Conservation (phyloP, 2,329 filamentous ascomycete species). For the Aspergillus persii region DNA sequence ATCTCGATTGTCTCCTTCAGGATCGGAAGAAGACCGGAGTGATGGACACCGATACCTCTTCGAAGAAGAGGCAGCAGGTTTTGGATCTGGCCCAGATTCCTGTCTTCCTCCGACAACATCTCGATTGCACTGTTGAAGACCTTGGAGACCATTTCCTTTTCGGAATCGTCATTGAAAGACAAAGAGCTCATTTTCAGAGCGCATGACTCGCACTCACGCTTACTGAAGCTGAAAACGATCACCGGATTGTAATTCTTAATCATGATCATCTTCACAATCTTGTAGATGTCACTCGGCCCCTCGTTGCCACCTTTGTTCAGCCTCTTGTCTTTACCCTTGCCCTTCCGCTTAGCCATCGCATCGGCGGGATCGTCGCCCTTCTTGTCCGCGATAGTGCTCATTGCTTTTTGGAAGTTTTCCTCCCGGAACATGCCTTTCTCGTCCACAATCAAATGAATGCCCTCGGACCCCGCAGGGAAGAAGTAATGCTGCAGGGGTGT, state of each 20-base stretch:
- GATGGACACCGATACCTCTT: constrained; percentile 93
- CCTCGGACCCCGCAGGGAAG: constrained; percentile 87
- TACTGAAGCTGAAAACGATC: constrained; percentile 99
- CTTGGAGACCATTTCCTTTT: constrained; percentile 89
- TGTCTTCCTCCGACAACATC: constrained; percentile 88
- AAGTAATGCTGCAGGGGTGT: constrained; percentile 98
- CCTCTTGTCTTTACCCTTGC: constrained; percentile 88
- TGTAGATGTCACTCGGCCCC: constrained; percentile 80
- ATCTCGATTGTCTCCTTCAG: constrained; percentile 99
- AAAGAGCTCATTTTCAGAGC: constrained; percentile 83
- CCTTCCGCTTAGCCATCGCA: constrained; percentile 74
- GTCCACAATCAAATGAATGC: constrained; percentile 91
- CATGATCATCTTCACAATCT: constrained; percentile 99
- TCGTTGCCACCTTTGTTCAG: constrained; percentile 79
- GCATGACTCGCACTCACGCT: constrained; percentile 89
- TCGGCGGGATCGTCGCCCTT: constrained; percentile 82
- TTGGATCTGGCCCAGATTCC: constrained; percentile 81
- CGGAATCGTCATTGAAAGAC: constrained; percentile 93
- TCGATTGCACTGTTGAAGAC: constrained; percentile 94
- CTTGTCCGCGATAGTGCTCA: constrained; percentile 83
- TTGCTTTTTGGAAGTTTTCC: constrained; percentile 95
- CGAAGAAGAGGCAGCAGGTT: constrained; percentile 86
- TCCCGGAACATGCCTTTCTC: constrained; percentile 96
- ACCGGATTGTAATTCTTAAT: constrained; percentile 95
- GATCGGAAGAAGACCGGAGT: constrained; percentile 91